These are phyloP conservation scores for Zymoseptoria passerinii DNA, from an alignment of 2,329 filamentous ascomycete genomes.

Conservation along the genomic window DNA sequence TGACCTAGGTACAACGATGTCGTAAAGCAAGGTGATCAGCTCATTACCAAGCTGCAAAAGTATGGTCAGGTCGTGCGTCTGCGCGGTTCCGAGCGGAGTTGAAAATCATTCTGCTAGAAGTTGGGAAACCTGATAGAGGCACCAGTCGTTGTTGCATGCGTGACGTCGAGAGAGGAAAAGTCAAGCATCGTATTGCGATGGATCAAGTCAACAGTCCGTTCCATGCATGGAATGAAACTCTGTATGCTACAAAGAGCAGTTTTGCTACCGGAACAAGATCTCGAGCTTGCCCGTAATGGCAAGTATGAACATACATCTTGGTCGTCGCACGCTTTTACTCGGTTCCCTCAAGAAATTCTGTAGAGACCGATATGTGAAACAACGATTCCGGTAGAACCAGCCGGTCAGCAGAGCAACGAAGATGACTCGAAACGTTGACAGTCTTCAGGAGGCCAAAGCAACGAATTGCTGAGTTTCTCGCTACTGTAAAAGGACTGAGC, in stretches of 20 bases:
- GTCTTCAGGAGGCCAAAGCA: neutral
- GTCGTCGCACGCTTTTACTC: too few relatives aligned
- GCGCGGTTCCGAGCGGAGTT: slow-evolving; percentile 88
- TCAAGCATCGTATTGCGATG: neutral
- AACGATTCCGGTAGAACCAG: too few relatives aligned
- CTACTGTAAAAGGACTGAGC: neutral
- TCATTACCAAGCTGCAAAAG: slow-evolving; percentile 98
- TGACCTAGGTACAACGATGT: slow-evolving; percentile 71
- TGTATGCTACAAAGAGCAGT: neutral
- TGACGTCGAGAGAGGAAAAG: neutral
- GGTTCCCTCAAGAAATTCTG: too few relatives aligned
- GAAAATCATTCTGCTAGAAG: neutral
- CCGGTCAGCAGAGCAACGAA: neutral
- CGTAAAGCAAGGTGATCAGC: slow-evolving; percentile 91
- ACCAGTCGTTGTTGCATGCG: neutral
- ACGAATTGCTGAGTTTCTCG: neutral
- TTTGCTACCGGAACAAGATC: neutral
- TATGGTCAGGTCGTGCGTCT: slow-evolving; percentile 94
- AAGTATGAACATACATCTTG: neutral
- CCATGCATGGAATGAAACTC: neutral
- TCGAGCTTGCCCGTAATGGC: neutral
- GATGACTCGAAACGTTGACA: neutral
- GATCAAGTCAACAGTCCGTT: neutral
- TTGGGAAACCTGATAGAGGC: neutral
- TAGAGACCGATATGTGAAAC: too few relatives aligned